Evolutionary conservation across 495 filamentous ascomycete genomes (phyloP).

Genomic region (Talaromyces ruber): DNA sequence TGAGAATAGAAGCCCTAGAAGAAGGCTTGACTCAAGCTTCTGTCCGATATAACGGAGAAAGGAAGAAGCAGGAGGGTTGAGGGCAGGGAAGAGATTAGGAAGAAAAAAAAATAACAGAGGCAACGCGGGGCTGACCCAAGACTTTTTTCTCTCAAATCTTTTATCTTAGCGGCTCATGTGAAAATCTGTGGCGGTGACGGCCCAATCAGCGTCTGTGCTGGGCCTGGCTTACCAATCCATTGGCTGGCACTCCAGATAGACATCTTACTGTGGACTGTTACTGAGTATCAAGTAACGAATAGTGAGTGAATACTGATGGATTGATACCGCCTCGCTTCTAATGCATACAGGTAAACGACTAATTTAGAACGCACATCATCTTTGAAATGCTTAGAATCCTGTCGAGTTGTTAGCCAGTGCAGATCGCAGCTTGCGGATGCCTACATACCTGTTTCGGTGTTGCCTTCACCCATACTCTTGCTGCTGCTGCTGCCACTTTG

Average conservation of each 20-base stretch:
- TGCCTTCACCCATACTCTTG: constrained; percentile 78
- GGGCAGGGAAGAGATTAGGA: neutral
- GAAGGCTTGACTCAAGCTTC: neutral
- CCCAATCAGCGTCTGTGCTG: neutral
- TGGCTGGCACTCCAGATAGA: neutral
- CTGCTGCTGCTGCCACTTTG: constrained; percentile 81
- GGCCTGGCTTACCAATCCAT: neutral
- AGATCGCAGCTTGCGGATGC: neutral
- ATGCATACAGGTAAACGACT: neutral
- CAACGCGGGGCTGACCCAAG: constrained; percentile 1
- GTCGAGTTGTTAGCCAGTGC: neutral
- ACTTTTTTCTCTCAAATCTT: neutral
- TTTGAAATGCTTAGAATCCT: neutral
- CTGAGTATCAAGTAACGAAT: too few species aligned
- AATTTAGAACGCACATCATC: neutral
- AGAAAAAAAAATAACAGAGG: constrained; percentile 17
- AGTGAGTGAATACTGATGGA: too few species aligned
- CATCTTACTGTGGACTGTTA: neutral
- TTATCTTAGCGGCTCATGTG: constrained; percentile 4
- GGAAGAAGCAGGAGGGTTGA: neutral
- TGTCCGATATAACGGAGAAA: neutral
- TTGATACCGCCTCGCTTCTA: neutral
- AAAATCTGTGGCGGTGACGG: neutral
- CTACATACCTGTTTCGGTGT: constrained; percentile 57
- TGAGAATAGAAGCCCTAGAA: neutral